Conservation (phyloP, 1,284 basidiomycete genomes). For the Ustilago loliicola region DNA sequence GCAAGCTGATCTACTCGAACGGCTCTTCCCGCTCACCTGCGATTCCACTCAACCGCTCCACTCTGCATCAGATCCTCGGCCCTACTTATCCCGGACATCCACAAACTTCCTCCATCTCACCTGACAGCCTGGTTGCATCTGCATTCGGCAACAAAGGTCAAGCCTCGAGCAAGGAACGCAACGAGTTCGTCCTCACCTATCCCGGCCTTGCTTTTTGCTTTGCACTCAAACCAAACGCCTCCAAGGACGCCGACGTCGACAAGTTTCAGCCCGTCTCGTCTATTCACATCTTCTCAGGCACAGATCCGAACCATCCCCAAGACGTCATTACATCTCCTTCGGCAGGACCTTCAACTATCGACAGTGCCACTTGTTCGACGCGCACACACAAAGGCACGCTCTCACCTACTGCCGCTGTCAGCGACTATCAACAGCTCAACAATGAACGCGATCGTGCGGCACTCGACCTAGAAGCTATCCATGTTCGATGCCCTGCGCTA, state of each 20-base stretch:
- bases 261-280: conserved; percentile 47
- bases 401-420: conserved; percentile 28
- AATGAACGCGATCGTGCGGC: conserved; percentile 44
- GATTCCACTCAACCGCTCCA: conserved; percentile 44
- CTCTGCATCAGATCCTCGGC: conserved; percentile 49
- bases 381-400: conserved; percentile 31
- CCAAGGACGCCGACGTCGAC: conserved; percentile 33
- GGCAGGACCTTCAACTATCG: not conserved
- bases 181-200: conserved; percentile 46
- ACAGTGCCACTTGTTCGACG: conserved; percentile 3
- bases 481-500: conserved; percentile 30
- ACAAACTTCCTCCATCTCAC: conserved; percentile 12
- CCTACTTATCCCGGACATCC: conserved; percentile 51
- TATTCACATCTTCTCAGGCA: conserved; percentile 48
- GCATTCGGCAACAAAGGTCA: conserved; percentile 7
- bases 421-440: conserved; percentile 32
- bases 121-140: conserved; percentile 13
- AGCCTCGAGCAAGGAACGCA: not conserved
- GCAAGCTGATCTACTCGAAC: conserved; percentile 39
- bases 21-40: conserved; percentile 16
- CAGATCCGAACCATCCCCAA: conserved; percentile 33
- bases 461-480: conserved; percentile 42
- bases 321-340: conserved; percentile 39
- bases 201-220: conserved; percentile 54
- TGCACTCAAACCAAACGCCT: conserved; percentile 17